Base-by-base conservation (phyloP, 352 stramenopile species). In the Globisporangium solare region DNA sequence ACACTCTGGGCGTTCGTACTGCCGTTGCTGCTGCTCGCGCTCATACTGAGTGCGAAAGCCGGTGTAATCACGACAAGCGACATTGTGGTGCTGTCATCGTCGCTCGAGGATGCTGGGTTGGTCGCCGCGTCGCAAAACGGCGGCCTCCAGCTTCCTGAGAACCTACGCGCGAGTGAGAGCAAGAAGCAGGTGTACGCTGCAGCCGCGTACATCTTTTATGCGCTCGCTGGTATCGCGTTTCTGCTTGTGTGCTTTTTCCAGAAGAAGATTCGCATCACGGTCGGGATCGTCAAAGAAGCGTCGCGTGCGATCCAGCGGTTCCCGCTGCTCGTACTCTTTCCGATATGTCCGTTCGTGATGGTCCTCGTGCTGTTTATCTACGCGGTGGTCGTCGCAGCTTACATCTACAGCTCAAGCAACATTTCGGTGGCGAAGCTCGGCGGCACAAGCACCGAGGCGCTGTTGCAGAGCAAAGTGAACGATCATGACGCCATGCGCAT, bases 221-320 rank as follows among this genome's bases (percentile, higher is more conserved):
- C 68, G 17, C 61, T 93, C 15, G 60, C 71, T 0, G 75, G 89
- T 8, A 53, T 88, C 2, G 72, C 80, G 13, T 68, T 95, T 17
- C 51, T 95, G 41, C 74, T 96, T 5, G 78, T 95, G 48, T 93
- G 79, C 46, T 89, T 95, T 56, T 83, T 89, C 54, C 76, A 88
- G 49, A 94, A 91, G 68, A 84, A 83, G 50, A 91, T 94, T 47
- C 70, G 79, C 6, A 74, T 94, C 47, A 73, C 81, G 0, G 63
- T 92, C 6, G 78, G 71, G 0, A 88, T 94, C 45, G 83, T 94
- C 52, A 88, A 86, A 43, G 84, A 94, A 42, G 77, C 83, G 0
- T 93, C 84, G 3, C 67, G 64, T 3, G 79, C 77, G 18, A 68
- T 94, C 37, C 69, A 82, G 47, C 61, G 63, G 6, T 58, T 94